A percentile compares a stretch with the other conserved stretches of the same genome.
These are phyloP conservation scores for Geranium rotundifolium DNA, from an alignment of 345 rosid species.

Conservation along the genomic window DNA sequence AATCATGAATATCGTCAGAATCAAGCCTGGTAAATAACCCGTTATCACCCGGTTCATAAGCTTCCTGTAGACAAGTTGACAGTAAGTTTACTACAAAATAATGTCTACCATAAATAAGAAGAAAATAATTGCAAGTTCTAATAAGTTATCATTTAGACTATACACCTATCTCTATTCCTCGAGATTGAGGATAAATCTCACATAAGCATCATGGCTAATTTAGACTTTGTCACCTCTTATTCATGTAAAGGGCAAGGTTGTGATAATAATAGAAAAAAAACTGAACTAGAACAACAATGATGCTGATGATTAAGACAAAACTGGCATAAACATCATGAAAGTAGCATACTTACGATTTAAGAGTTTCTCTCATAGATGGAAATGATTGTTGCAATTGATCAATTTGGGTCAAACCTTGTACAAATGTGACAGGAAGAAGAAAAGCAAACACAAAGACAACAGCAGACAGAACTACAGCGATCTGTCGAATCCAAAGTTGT, in stretches of 20 bases:
- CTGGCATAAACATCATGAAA: neutral
- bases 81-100: no score
- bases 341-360: conserved; percentile 43
- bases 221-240: no score
- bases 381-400: conserved; percentile 28
- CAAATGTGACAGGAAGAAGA: conserved; percentile 62
- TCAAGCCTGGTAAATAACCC: conserved; percentile 27
- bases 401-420: conserved; percentile 77
- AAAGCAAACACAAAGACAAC: conserved; percentile 64
- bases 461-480: conserved; percentile 51
- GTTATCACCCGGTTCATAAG: conserved; percentile 7
- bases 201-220: no score
- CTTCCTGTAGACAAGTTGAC: conserved; percentile 4
- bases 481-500: conserved; percentile 81
- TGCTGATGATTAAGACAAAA: no score
- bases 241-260: no score
- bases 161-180: no score
- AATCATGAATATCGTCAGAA: conserved; percentile 18
- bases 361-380: conserved; percentile 31
- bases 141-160: neutral
- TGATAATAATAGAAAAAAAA: no score
- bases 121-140: neutral
- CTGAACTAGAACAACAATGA: no score
- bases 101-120: no score
- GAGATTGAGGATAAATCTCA: no score